These are phyloP conservation scores for bread wheat (Triticum aestivum) DNA, from an alignment of 176 grass and related monocot species.

Conservation along the genomic window IWGSC_CS_RefSeq_v2.1 NC_057795.1:148645145-148645644, in stretches of 20 bases:
- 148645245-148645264: constrained; percentile 84
- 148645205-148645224: constrained; percentile 99
- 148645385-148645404: neutral
- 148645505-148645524: constrained; percentile 95
- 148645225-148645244: constrained; percentile 97
- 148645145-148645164: constrained; percentile 44
- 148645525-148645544: constrained; percentile 95
- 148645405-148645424: neutral
- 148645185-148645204: constrained; percentile 98
- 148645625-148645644: constrained; percentile 39
- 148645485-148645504: constrained; percentile 99
- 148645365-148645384: neutral
- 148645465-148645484: neutral
- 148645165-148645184: constrained; percentile 98
- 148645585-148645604: constrained; percentile 40
- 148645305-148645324: constrained; percentile 95
- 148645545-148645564: constrained; percentile 62
- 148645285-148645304: constrained; percentile 93
- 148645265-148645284: constrained; percentile 92
- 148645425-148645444: neutral
- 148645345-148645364: constrained; percentile 25
- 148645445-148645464: neutral
- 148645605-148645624: constrained; percentile 49
- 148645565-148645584: constrained; percentile 70
- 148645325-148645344: constrained; percentile 96